Conservation (phyloP, 75 land plant species). For the Pinus taeda region DNA sequence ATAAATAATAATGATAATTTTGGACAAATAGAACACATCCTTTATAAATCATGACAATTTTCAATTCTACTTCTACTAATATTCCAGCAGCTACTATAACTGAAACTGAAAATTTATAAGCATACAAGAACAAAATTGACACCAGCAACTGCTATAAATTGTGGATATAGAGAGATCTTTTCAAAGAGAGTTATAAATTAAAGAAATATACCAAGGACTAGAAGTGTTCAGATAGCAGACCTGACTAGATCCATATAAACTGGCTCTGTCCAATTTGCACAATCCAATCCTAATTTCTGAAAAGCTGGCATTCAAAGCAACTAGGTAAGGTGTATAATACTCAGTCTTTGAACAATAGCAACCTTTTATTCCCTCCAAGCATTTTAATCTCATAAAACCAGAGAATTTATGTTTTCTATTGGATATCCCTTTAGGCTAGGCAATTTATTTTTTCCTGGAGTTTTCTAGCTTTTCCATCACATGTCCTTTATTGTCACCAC, state of each 20-base stretch:
- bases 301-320: conserved; percentile 53
- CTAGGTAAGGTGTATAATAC: not conserved
- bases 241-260: conserved; percentile 80
- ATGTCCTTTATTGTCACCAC: not conserved
- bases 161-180: not conserved
- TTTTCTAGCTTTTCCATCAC: not conserved
- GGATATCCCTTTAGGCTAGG: not conserved
- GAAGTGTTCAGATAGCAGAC: conserved; percentile 16
- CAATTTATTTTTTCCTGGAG: not conserved
- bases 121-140: not conserved
- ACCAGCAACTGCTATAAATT: not conserved
- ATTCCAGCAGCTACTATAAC: not conserved
- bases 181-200: not conserved
- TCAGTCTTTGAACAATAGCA: not conserved
- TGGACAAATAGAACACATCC: not conserved
- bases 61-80: not conserved
- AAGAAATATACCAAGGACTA: not conserved
- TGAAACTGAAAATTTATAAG: not conserved
- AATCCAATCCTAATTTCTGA: conserved; percentile 84
- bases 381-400: not conserved
- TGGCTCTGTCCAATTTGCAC: conserved; percentile 96
- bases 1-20: not conserved
- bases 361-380: not conserved
- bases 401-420: conserved; percentile 1
- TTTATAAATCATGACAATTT: not conserved